These are phyloP conservation scores for Fusarium pseudonygamai DNA, from an alignment of 2,329 filamentous ascomycete genomes.

Conservation along the genomic window DNA sequence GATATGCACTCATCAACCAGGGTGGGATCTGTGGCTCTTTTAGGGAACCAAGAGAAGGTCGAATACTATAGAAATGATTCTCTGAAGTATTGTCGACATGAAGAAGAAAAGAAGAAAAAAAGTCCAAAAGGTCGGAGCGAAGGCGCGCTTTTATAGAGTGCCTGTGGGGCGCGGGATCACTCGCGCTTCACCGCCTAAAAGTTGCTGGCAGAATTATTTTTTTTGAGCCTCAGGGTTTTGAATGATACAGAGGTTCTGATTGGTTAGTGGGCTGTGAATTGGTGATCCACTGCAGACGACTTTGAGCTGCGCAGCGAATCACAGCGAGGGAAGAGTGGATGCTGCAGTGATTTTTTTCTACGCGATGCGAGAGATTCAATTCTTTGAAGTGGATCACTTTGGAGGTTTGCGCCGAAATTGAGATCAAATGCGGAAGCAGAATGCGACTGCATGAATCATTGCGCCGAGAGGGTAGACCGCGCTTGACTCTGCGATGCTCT, in stretches of 20 bases:
- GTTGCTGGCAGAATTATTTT: slow-evolving; percentile 41
- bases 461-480: neutral
- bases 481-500: neutral
- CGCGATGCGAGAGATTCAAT: neutral
- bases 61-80: slow-evolving; percentile 99
- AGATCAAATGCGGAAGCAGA: neutral
- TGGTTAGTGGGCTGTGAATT: neutral
- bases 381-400: neutral
- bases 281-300: slow-evolving; percentile 2
- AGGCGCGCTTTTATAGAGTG: slow-evolving; percentile 24
- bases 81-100: slow-evolving; percentile 73
- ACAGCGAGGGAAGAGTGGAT: neutral
- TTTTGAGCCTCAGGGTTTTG: neutral
- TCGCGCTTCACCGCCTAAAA: slow-evolving; percentile 49
- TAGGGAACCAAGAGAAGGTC: slow-evolving; percentile 91
- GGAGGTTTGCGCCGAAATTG: neutral
- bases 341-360: neutral
- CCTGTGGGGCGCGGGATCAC: slow-evolving; percentile 33
- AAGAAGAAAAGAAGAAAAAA: slow-evolving; percentile 61
- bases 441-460: slow-evolving; percentile 22
- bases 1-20: slow-evolving; percentile 65
- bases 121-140: slow-evolving; percentile 39
- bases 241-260: neutral
- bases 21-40: slow-evolving; percentile 91
- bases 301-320: neutral